Conservation (phyloP, 2,329 filamentous ascomycete genomes). For the Cercospora zeina region DNA sequence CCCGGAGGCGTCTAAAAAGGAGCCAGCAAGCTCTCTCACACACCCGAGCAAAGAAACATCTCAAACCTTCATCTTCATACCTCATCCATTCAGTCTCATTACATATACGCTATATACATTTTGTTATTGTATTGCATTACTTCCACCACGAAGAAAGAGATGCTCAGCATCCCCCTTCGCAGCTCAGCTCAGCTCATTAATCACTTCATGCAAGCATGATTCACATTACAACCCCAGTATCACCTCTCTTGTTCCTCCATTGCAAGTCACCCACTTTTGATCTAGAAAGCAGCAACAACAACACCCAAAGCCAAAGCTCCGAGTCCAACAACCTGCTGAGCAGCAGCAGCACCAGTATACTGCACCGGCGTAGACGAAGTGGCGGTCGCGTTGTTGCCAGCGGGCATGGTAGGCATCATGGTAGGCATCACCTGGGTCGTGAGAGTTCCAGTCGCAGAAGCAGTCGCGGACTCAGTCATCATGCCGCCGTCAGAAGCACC, state of each 20-base stretch:
- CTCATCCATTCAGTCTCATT: no score
- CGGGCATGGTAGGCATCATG: not conserved
- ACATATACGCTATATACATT: no score
- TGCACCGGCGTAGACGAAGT: constrained; percentile 16
- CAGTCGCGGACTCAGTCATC: no score
- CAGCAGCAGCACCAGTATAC: constrained; percentile 21
- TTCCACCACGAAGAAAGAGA: no score
- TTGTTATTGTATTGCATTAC: no score
- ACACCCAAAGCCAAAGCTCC: constrained; percentile 19
- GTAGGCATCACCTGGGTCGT: constrained; percentile 10
- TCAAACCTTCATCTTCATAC: no score
- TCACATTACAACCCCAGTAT: constrained; percentile 1
- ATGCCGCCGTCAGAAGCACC: not conserved
- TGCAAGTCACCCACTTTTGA: not conserved
- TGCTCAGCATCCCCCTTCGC: no score
- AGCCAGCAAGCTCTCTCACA: no score
- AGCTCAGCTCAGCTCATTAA: no score
- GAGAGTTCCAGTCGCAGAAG: constrained; percentile 5
- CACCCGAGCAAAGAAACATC: no score
- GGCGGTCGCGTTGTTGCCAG: constrained; percentile 5
- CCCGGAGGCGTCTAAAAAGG: no score
- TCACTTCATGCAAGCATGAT: not conserved
- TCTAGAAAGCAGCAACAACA: constrained; percentile 16
- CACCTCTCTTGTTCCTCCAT: not conserved
- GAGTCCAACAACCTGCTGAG: constrained; percentile 17